Evolutionary conservation across 306 rosid species (phyloP).

Genomic region (Inga laurina): DNA sequence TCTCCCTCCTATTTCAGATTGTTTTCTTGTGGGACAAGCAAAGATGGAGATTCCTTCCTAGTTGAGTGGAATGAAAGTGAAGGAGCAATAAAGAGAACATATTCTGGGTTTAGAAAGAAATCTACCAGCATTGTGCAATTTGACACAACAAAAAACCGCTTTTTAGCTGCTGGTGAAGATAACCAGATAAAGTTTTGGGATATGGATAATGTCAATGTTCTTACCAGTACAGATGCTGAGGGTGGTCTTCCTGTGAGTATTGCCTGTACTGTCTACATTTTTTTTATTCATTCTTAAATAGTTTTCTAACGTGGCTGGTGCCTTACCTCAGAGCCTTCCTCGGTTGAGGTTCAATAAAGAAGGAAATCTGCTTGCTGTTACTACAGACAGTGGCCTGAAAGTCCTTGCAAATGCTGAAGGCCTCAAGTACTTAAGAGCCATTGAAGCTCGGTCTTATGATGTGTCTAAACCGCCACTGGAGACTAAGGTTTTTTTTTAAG

Average conservation of each 20-base stretch:
- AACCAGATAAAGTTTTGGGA: slow-evolving; percentile 81
- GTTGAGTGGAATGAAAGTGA: slow-evolving; percentile 89
- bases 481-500: slow-evolving; percentile 51
- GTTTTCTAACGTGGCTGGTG: slow-evolving; percentile 33
- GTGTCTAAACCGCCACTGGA: slow-evolving; percentile 64
- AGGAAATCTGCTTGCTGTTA: slow-evolving; percentile 84
- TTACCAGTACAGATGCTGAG: slow-evolving; percentile 61
- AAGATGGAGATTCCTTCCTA: slow-evolving; percentile 70
- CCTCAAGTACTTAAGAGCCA: slow-evolving; percentile 50
- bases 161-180: slow-evolving; percentile 84
- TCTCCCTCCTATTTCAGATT: slow-evolving; percentile 44
- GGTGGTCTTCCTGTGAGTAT: slow-evolving; percentile 78
- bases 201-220: slow-evolving; percentile 53
- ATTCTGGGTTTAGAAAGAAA: slow-evolving; percentile 64
- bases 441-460: slow-evolving; percentile 57
- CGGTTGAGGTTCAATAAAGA: slow-evolving; percentile 81
- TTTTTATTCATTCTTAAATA: neutral
- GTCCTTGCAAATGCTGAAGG: slow-evolving; percentile 74
- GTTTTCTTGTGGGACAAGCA: slow-evolving; percentile 89
- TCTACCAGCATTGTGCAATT: slow-evolving; percentile 69
- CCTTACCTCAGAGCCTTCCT: slow-evolving; percentile 63
- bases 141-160: slow-evolving; percentile 64
- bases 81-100: slow-evolving; percentile 61
- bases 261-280: slow-evolving; percentile 8
- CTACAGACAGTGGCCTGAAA: slow-evolving; percentile 71